Evolutionary conservation across 495 filamentous ascomycete genomes (phyloP).

Genomic region (Ascodesmis nigricans): DNA sequence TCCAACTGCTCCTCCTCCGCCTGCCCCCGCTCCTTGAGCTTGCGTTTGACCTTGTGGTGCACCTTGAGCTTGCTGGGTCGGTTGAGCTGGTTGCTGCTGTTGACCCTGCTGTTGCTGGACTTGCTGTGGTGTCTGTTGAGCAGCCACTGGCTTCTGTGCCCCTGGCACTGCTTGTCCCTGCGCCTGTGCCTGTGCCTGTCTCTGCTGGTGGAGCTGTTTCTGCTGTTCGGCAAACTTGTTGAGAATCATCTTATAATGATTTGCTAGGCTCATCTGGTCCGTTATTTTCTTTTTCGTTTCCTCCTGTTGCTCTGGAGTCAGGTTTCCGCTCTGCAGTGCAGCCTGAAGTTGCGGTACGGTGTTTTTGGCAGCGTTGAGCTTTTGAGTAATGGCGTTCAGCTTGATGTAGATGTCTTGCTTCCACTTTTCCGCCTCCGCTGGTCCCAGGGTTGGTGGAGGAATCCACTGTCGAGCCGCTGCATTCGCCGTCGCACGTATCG

Average conservation of each 20-base stretch:
- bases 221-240: constrained; percentile 16
- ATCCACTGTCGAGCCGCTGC: constrained; percentile 15
- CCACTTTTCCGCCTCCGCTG: constrained; percentile 15
- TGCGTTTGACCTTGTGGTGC: constrained; percentile 17
- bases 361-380: constrained; percentile 13
- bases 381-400: constrained; percentile 12
- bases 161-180: constrained; percentile 20
- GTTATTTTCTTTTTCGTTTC: constrained; percentile 9
- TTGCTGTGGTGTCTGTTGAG: constrained; percentile 9
- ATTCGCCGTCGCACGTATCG: not conserved
- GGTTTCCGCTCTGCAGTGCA: constrained; percentile 5
- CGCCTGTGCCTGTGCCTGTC: constrained; percentile 14
- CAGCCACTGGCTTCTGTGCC: constrained; percentile 10
- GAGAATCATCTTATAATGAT: constrained; percentile 17
- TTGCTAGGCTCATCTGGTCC: constrained; percentile 8
- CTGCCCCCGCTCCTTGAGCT: constrained; percentile 10
- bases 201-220: constrained; percentile 15
- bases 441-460: constrained; percentile 8
- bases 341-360: constrained; percentile 8
- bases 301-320: constrained; percentile 11
- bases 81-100: constrained; percentile 4
- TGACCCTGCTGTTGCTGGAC: constrained; percentile 11
- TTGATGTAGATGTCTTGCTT: constrained; percentile 13
- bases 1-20: constrained; percentile 3
- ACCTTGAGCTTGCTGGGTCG: constrained; percentile 3